These are phyloP conservation scores for Cytospora piceicola DNA, from an alignment of 2,329 filamentous ascomycete genomes.

Conservation along the genomic window DNA sequence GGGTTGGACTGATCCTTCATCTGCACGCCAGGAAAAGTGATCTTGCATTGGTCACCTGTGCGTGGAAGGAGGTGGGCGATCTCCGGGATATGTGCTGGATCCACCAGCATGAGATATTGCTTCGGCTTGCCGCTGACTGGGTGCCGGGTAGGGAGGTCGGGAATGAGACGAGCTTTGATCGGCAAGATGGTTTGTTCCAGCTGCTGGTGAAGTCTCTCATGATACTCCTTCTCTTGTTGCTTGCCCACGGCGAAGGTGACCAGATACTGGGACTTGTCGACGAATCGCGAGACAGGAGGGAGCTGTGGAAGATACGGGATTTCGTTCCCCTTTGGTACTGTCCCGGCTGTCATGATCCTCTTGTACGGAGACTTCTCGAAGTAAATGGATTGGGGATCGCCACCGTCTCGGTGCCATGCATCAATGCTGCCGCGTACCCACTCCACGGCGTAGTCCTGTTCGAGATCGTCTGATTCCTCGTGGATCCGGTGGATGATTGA, in stretches of 20 bases:
- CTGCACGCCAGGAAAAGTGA: no score
- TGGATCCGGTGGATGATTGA: neutral
- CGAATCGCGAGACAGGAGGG: neutral
- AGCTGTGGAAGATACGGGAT: neutral
- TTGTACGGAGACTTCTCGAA: neutral
- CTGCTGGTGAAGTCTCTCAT: neutral
- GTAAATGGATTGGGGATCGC: neutral
- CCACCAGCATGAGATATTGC: neutral
- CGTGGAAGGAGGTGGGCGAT: neutral
- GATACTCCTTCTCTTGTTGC: conserved; percentile 3
- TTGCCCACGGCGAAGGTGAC: neutral
- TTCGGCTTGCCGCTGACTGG: neutral
- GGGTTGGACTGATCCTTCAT: no score
- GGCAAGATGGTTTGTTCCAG: neutral
- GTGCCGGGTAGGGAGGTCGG: neutral
- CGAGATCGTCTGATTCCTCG: neutral
- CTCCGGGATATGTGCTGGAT: neutral
- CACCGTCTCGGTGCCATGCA: neutral
- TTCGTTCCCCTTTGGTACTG: neutral
- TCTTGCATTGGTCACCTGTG: neutral
- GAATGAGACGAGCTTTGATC: neutral
- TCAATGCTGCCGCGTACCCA: neutral
- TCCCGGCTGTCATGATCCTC: neutral
- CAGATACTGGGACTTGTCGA: neutral
- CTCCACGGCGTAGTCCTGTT: neutral